Evolutionary conservation across 495 filamentous ascomycete species (phyloP).

Genomic region (Tuber magnatum): DNA sequence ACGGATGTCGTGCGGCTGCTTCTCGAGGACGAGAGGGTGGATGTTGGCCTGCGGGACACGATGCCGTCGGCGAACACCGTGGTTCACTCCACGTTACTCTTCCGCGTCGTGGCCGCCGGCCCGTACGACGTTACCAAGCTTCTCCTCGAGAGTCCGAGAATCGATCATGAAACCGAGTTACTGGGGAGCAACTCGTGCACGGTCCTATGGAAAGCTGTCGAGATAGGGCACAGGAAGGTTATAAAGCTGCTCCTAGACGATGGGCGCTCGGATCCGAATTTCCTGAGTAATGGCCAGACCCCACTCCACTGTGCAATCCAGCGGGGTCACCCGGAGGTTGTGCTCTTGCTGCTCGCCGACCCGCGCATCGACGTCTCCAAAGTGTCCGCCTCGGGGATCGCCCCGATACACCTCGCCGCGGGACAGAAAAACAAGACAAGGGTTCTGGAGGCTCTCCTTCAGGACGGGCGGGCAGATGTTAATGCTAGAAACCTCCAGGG

Average conservation of each 20-base stretch:
- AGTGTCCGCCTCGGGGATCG: not conserved
- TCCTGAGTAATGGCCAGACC: not conserved
- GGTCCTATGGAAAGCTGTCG: not conserved
- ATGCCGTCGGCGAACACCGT: not conserved
- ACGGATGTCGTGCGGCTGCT: slow-evolving; percentile 20
- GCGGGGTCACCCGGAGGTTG: not conserved
- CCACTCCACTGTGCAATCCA: not conserved
- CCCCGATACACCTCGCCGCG: not conserved
- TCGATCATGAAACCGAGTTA: not conserved
- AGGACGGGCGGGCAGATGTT: not conserved
- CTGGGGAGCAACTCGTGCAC: not conserved
- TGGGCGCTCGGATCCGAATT: not conserved
- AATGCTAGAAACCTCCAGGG: not conserved
- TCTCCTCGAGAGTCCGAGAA: not conserved
- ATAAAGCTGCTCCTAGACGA: not conserved
- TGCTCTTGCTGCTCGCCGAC: not conserved
- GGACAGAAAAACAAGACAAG: not conserved
- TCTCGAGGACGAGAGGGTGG: slow-evolving; percentile 13
- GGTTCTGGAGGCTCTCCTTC: not conserved
- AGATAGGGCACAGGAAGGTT: not conserved
- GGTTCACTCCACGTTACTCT: not conserved
- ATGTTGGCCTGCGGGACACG: not conserved
- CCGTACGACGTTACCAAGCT: not conserved
- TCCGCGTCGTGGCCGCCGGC: not conserved
- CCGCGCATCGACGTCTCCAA: not conserved